Conservation (phyloP, 228 moss, liverwort and hornwort species). For the Sphagnum magellanicum region DNA sequence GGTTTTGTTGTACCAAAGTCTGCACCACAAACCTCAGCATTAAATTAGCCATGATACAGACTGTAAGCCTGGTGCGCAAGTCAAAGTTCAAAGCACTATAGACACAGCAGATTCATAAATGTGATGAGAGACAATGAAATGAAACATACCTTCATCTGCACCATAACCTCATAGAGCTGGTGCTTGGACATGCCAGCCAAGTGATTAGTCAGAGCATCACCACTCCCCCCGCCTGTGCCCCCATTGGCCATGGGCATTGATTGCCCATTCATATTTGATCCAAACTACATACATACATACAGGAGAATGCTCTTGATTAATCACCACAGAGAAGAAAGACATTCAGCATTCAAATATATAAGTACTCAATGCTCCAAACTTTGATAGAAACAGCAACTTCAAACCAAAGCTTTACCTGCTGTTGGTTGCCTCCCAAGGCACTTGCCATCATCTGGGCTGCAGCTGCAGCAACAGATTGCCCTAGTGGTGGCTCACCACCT, state of each 20-base stretch:
- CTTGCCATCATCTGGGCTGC: slow-evolving; percentile 78
- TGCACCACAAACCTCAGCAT: slow-evolving; percentile 10
- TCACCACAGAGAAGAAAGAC: too few species aligned
- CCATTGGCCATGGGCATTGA: slow-evolving; percentile 63
- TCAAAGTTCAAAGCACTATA: background rate
- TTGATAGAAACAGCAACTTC: too few species aligned
- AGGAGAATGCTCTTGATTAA: too few species aligned
- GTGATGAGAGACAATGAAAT: background rate
- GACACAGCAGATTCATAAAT: too few species aligned
- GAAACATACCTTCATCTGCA: slow-evolving; percentile 86
- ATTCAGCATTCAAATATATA: too few species aligned
- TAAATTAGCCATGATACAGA: background rate
- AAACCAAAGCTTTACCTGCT: slow-evolving; percentile 27
- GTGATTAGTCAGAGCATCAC: slow-evolving; percentile 76
- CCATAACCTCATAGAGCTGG: slow-evolving; percentile 91
- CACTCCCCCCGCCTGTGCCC: slow-evolving; percentile 30
- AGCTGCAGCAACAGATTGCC: slow-evolving; percentile 79
- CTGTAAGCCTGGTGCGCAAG: background rate
- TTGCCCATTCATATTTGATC: slow-evolving; percentile 48
- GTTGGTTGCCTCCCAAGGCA: slow-evolving; percentile 70
- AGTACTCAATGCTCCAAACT: too few species aligned
- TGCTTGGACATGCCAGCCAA: slow-evolving; percentile 96
- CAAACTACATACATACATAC: slow-evolving; percentile 29
- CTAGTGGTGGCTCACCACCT: slow-evolving; percentile 69
- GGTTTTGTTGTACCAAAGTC: slow-evolving; percentile 95